These are phyloP conservation scores for Scedosporium aurantiacum DNA, from an alignment of 2,329 filamentous ascomycete genomes.

Conservation along the genomic window DNA sequence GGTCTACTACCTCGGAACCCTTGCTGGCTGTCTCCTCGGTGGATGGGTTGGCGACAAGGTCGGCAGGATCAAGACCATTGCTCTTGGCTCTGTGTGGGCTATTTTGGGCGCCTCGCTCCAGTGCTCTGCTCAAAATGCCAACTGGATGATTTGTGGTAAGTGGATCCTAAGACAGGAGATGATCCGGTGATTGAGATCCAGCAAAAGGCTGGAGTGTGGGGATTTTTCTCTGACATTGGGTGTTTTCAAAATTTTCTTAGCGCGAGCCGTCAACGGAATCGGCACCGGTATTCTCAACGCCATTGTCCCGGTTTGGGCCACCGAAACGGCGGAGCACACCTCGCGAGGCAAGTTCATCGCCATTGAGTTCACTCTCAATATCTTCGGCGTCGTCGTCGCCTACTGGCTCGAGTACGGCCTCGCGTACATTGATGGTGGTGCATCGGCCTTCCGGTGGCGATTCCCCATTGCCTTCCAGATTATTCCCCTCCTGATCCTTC, in stretches of 20 bases:
- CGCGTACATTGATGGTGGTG: constrained; percentile 47
- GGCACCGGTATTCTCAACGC: constrained; percentile 61
- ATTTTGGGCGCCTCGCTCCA: constrained; percentile 53
- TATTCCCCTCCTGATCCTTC: constrained; percentile 46
- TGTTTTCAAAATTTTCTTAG: constrained; percentile 16
- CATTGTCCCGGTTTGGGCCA: constrained; percentile 61
- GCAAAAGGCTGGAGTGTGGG: too few relatives aligned
- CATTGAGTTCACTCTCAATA: constrained; percentile 64
- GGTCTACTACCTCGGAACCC: constrained; percentile 41
- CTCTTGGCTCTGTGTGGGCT: constrained; percentile 44
- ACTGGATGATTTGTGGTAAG: constrained; percentile 60
- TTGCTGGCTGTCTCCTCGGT: constrained; percentile 51
- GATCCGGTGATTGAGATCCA: not conserved
- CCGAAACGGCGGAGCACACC: constrained; percentile 57
- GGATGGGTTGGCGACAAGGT: constrained; percentile 53
- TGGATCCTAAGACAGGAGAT: constrained; percentile 1
- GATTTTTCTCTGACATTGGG: too few relatives aligned
- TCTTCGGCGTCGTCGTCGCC: constrained; percentile 52
- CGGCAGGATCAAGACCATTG: constrained; percentile 54
- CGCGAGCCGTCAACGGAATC: constrained; percentile 50
- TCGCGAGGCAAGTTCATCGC: constrained; percentile 59
- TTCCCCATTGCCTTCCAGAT: constrained; percentile 65
- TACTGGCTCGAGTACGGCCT: constrained; percentile 26
- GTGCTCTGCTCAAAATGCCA: constrained; percentile 51
- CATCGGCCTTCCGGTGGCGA: constrained; percentile 50